Base-by-base conservation (phyloP, 306 rosid genomes). In the Gastrolobium bilobum region DNA sequence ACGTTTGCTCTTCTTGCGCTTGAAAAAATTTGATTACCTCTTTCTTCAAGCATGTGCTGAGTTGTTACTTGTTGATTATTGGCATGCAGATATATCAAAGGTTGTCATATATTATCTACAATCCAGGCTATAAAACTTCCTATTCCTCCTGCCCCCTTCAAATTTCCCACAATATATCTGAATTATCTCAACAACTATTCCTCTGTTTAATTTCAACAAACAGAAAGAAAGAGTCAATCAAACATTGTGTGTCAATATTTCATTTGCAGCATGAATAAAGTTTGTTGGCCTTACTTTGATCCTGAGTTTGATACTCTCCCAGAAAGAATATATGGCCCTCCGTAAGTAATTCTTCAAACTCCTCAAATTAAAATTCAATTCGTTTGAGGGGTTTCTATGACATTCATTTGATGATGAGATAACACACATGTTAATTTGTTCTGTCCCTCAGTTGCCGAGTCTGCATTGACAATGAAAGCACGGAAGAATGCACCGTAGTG, bases 231-330 rank as follows among this genome's bases (percentile, higher is more conserved):
- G 42, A 50, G 47, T 13, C 4, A 31, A 37, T 11, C 48, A 10
- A 67, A 42, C 48, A 63, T 13, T 3, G 3, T 50, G n/a, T 46
- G 29, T 71, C 6, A 33, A 74, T 4, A 14, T 15, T 73, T 75
- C 37, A 2, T 64, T 34, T 61, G 84, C 86, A 90, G 89, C 78
- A 92, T 88, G 91, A 80, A 84, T 68, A 79, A 80, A 68, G 87
- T 90, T 63, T 90, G 88, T 74, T 87, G 79, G 88, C 97, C 97
- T 43, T 91, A 91, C 81, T 91, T 89, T 50, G 97, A 91, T 88
- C 97, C 97, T 51, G 92, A 91, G 20, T 91, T 87, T 62, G 93
- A 92, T 59, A 81, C 58, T 35, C 91, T 84, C 50, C 82, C 74
- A 7, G 93, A 92, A 73, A 87, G 97, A 71, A 81, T 92, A 44